Conservation (phyloP, 2,329 filamentous ascomycete species). For the Sporothrix variecibatus region DNA sequence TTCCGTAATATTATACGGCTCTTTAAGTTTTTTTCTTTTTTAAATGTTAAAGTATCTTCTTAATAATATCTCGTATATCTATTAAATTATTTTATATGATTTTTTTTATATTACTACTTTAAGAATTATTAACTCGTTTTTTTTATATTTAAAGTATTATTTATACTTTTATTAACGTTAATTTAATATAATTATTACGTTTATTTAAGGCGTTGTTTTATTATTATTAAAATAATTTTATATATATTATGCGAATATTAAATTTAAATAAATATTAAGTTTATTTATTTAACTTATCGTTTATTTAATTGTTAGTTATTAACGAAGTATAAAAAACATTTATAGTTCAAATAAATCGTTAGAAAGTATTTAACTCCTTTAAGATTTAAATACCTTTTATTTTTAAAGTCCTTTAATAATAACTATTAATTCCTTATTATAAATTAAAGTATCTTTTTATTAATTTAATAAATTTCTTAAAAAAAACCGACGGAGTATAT, state of each 20-base stretch:
- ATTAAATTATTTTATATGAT: not conserved
- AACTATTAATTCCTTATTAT: not conserved
- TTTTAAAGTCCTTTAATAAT: not conserved
- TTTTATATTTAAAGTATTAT: not conserved
- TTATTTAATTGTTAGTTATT: not conserved
- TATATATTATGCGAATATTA: not conserved
- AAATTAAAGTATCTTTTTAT: not conserved
- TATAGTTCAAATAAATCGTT: not conserved
- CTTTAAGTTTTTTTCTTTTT: not conserved
- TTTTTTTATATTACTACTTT: not conserved
- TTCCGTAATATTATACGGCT: not conserved
- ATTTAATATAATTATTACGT: not conserved
- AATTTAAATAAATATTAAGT: not conserved
- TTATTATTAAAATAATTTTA: not conserved
- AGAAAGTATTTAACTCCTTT: not conserved
- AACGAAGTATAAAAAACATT: not conserved
- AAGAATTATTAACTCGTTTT: not conserved
- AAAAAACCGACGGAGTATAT: not conserved
- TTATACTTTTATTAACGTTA: not conserved
- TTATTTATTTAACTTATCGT: not conserved
- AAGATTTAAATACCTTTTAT: not conserved
- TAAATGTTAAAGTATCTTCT: not conserved
- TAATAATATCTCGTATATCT: not conserved
- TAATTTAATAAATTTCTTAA: not conserved
- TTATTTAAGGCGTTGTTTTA: not conserved